Conservation (phyloP, 2,329 filamentous ascomycete genomes). For the Xenosphaeropsis pyriputrescens region DNA sequence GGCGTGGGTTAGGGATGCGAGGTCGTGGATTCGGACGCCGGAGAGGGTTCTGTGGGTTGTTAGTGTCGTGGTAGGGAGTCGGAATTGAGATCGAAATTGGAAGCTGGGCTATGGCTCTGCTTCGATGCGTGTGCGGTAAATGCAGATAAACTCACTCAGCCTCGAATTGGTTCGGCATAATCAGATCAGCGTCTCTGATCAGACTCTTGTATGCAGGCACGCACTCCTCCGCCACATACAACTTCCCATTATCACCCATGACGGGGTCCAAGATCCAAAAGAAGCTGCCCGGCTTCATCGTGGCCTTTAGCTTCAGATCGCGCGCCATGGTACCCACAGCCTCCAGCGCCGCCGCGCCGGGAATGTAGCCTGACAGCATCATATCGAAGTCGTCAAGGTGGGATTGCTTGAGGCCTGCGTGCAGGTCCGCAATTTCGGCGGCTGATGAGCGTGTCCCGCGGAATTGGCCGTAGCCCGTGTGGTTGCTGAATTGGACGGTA, state of each 20-base stretch:
- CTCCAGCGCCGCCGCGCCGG: conserved; percentile 70
- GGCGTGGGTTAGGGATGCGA: conserved; percentile 56
- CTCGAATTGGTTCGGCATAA: conserved; percentile 94
- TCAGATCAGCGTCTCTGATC: conserved; percentile 71
- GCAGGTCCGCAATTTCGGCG: conserved; percentile 71
- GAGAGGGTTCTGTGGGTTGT: conserved; percentile 53
- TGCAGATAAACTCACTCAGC: conserved; percentile 53
- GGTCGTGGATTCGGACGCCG: conserved; percentile 67
- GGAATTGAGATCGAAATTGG: not conserved
- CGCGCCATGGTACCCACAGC: conserved; percentile 73
- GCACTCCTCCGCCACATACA: conserved; percentile 86
- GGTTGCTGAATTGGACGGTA: conserved; percentile 97
- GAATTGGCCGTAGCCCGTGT: conserved; percentile 82
- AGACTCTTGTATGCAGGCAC: conserved; percentile 80
- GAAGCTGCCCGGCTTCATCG: conserved; percentile 55
- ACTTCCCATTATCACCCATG: conserved; percentile 87
- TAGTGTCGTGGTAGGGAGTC: conserved; percentile 3
- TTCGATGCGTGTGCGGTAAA: not conserved
- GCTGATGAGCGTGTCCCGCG: conserved; percentile 74
- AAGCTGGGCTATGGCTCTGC: too few species aligned
- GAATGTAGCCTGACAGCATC: conserved; percentile 89
- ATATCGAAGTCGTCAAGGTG: conserved; percentile 84
- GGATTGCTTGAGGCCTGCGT: conserved; percentile 69
- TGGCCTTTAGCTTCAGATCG: conserved; percentile 57
- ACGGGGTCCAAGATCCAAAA: conserved; percentile 98